Conservation (phyloP, 148 eudicot genomes). For the Vaccinium corymbosum region DNA sequence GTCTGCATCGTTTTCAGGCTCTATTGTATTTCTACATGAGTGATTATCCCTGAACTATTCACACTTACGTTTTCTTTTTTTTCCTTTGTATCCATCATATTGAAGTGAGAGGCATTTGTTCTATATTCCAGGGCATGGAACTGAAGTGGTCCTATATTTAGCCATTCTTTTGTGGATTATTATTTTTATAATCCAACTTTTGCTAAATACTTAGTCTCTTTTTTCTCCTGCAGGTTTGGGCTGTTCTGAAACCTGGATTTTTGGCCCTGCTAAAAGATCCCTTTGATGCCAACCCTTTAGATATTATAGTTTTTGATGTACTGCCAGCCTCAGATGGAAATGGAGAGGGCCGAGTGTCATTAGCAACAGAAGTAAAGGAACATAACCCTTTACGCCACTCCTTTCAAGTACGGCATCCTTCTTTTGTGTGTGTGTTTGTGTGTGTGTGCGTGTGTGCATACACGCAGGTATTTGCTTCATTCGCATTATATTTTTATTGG, state of each 20-base stretch:
- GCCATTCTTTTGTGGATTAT: neutral
- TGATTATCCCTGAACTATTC: neutral
- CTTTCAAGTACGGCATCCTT: slow-evolving; percentile 53
- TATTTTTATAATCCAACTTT: neutral
- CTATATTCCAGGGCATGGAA: neutral
- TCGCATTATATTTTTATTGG: neutral
- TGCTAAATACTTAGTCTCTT: neutral
- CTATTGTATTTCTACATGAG: neutral
- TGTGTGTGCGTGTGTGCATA: neutral
- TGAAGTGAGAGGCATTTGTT: slow-evolving; percentile 1
- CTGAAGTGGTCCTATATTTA: neutral
- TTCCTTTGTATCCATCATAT: neutral
- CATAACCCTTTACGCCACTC: slow-evolving; percentile 91
- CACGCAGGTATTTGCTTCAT: neutral
- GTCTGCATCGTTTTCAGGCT: neutral
- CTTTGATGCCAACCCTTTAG: slow-evolving; percentile 65
- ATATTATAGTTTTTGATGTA: slow-evolving; percentile 85
- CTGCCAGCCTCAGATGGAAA: slow-evolving; percentile 82
- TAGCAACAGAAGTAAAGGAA: slow-evolving; percentile 91
- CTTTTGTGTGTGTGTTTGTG: neutral
- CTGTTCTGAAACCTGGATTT: slow-evolving; percentile 96
- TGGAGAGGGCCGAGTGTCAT: slow-evolving; percentile 71
- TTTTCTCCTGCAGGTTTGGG: slow-evolving; percentile 73
- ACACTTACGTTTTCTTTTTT: neutral
- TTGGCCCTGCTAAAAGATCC: slow-evolving; percentile 92